Base-by-base conservation (phyloP, 768 basidiomycete genomes). In the Naganishia friedmannii region DNA sequence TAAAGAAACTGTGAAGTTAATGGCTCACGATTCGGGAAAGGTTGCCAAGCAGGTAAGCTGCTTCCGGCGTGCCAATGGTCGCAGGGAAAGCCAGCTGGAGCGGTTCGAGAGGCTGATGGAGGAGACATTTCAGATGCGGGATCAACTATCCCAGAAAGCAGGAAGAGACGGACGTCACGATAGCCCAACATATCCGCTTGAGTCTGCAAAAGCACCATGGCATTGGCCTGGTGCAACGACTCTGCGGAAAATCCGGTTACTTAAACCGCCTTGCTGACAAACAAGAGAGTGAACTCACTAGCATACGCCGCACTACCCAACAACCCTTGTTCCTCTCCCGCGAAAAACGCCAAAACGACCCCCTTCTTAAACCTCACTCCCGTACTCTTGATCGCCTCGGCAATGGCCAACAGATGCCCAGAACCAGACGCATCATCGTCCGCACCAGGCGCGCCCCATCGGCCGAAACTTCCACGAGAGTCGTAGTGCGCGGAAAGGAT, bases 161-260 rank as follows among this genome's bases (percentile, higher is more conserved):
- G 12, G 12, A 53, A 13, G 28, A 39, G 23, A 74, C 79, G 70
- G 57, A 80, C 77, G 28, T 83, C 87, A 71, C 88, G 91, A 78
- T 93, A 95, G 0, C 87, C 93, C 51, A 91, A 85, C 93, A 95
- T 95, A 75, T 96, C 93, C 0, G 90, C 90, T 79, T 95, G 93
- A 58, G 94, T 84, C 86, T 94, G 91, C 39, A 95, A 77, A 0
- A 89, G 87, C 55, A 95, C 82, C 73, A 91, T 88, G 29, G 87
- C 88, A 68, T 86, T 83, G 23, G 80, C 79, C 32, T 80, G 81
- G 67, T 87, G 84, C 76, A 93, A 77, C 75, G 88, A 83, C 26
- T 83, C 90, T 91, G 74, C 0, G 29, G 17, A 31, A n/a, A 42
- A 26, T 15, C 45, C 39, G 34, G 31, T 37, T 13, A 23, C 58